Percentiles rank a stretch among this genome's conserved stretches.
Conservation (phyloP, 1,139 yeast species). For the Torulaspora globosa region DNA sequence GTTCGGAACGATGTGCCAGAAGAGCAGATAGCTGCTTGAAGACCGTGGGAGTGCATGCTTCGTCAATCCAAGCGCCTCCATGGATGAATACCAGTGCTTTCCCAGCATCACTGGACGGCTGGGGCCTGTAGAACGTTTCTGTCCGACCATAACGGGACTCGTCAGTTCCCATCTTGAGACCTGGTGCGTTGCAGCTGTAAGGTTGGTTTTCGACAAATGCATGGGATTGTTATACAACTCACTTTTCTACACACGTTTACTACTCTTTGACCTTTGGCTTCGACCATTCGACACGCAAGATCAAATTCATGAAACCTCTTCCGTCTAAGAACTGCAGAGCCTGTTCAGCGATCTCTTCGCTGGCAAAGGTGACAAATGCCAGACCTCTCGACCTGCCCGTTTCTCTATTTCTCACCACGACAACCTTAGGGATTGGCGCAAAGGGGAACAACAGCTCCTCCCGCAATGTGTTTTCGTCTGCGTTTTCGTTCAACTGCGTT, state of each 20-base stretch:
- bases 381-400: slow-evolving; percentile 95
- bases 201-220: slow-evolving; percentile 6
- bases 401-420: slow-evolving; percentile 84
- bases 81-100: slow-evolving; percentile 53
- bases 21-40: slow-evolving; percentile 41
- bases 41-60: slow-evolving; percentile 55
- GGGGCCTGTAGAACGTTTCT: slow-evolving; percentile 13
- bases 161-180: not conserved
- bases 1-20: slow-evolving; percentile 13
- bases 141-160: slow-evolving; percentile 7
- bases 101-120: not conserved
- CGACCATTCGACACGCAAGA: slow-evolving; percentile 69
- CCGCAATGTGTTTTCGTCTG: slow-evolving; percentile 78
- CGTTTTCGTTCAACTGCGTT: slow-evolving; percentile 83
- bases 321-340: slow-evolving; percentile 83
- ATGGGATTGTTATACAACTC: slow-evolving; percentile 11
- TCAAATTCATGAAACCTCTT: slow-evolving; percentile 88
- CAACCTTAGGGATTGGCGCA: slow-evolving; percentile 76
- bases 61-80: slow-evolving; percentile 91
- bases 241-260: not conserved
- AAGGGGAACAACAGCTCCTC: slow-evolving; percentile 66
- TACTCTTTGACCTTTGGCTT: slow-evolving; percentile 38
- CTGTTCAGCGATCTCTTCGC: slow-evolving; percentile 64
- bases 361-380: slow-evolving; percentile 87
- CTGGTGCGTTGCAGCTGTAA: not conserved